Percentiles rank a stretch among this genome's conserved stretches.
Evolutionary conservation across 306 rosid species (phyloP).

Genomic region (Prinsepia uniflora): DNA sequence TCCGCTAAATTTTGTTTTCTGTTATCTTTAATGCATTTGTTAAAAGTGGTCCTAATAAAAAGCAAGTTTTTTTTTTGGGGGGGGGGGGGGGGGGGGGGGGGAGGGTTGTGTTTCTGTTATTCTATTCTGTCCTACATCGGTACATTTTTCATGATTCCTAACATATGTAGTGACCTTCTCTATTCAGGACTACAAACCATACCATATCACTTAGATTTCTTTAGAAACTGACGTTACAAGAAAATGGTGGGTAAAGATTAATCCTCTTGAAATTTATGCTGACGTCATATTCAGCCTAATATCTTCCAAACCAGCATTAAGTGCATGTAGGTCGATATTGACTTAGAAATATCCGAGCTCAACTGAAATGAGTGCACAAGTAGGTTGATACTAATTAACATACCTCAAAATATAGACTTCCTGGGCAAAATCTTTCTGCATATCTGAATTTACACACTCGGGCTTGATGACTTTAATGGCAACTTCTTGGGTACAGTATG

Average conservation of each 20-base stretch:
- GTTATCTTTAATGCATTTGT: no score
- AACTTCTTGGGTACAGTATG: conserved; percentile 87
- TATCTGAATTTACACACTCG: conserved; percentile 70
- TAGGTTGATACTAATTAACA: conserved; percentile 19
- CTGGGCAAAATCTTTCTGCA: conserved; percentile 88
- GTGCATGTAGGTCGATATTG: conserved; percentile 7
- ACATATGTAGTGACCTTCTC: not conserved
- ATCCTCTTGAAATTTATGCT: not conserved
- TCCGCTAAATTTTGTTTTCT: no score
- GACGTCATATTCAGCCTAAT: not conserved
- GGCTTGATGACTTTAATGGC: conserved; percentile 95
- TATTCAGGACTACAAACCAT: not conserved
- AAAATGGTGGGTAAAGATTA: not conserved
- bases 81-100: no score
- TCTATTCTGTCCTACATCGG: no score
- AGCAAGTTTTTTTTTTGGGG: no score
- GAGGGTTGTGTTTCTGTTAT: no score
- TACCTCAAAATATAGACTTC: conserved; percentile 97
- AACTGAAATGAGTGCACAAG: not conserved
- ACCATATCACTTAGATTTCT: not conserved
- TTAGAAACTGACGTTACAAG: not conserved
- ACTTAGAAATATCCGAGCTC: not conserved
- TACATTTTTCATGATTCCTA: not conserved
- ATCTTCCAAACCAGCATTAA: not conserved
- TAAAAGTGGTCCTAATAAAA: no score